Evolutionary conservation across 2,329 filamentous ascomycete species (phyloP).

Genomic region (Aspergillus clavatus): DNA sequence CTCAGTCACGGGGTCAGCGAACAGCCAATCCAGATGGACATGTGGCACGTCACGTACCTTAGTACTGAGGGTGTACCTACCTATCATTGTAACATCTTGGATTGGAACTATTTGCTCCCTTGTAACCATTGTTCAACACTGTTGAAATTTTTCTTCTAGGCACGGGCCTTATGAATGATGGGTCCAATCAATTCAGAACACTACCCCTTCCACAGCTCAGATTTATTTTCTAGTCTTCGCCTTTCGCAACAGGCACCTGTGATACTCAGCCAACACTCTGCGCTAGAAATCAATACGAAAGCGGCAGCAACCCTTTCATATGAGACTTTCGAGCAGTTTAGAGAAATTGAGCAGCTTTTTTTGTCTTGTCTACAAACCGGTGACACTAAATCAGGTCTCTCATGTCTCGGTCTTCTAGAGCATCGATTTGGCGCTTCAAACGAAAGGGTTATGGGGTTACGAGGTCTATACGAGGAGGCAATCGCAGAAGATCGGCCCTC

Average conservation of each 20-base stretch:
- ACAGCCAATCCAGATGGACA: too few species aligned
- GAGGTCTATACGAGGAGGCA: constrained; percentile 80
- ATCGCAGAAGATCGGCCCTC: constrained; percentile 62
- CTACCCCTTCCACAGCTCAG: constrained; percentile 25
- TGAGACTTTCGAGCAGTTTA: constrained; percentile 79
- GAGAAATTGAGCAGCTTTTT: constrained; percentile 79
- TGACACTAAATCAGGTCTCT: constrained; percentile 70
- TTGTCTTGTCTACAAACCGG: constrained; percentile 78
- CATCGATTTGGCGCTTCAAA: constrained; percentile 78
- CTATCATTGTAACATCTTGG: too few species aligned
- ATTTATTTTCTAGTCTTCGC: constrained; percentile 45
- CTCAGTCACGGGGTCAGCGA: too few species aligned
- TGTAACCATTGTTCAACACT: too few species aligned
- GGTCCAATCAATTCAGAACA: constrained; percentile 13
- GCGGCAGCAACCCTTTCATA: constrained; percentile 46
- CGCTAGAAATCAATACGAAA: constrained; percentile 46
- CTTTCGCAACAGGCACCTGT: constrained; percentile 41
- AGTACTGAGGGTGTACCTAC: too few species aligned
- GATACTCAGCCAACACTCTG: constrained; percentile 43
- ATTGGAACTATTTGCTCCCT: too few species aligned
- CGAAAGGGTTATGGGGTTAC: constrained; percentile 78
- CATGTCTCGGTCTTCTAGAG: constrained; percentile 69
- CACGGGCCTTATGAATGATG: too few species aligned
- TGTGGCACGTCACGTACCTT: too few species aligned
- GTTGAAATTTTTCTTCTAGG: too few species aligned